Evolutionary conservation across 2,329 filamentous ascomycete species (phyloP).

Genomic region (Aureobasidium sp.): DNA sequence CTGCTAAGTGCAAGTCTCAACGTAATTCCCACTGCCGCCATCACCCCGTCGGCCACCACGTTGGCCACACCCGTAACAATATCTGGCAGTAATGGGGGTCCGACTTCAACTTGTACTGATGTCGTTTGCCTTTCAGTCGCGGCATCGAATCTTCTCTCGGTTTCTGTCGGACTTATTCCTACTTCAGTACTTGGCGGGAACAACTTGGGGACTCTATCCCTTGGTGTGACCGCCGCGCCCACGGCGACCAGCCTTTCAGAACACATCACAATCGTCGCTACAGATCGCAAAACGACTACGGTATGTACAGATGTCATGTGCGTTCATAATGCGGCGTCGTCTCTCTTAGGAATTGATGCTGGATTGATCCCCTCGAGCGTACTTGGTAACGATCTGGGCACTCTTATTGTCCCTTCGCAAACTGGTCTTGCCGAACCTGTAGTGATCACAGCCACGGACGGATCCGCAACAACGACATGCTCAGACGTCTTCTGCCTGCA

Average conservation of each 20-base stretch:
- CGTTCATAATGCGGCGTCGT: background rate
- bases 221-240: background rate
- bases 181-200: background rate
- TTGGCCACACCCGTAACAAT: background rate
- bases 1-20: background rate
- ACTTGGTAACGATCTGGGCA: background rate
- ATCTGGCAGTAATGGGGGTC: background rate
- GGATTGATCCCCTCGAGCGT: background rate
- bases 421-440: background rate
- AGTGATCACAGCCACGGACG: background rate
- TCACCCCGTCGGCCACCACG: background rate
- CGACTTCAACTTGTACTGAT: conserved; percentile 2
- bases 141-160: background rate
- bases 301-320: background rate
- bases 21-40: background rate
- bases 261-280: background rate
- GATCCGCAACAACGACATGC: background rate
- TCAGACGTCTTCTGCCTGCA: background rate
- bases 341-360: background rate
- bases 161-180: background rate
- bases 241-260: background rate
- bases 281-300: background rate
- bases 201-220: background rate
- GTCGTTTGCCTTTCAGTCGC: background rate
- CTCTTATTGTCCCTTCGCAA: background rate